These are phyloP conservation scores for Cotoneaster glaucophyllus DNA, from an alignment of 306 rosid species.

Conservation along the genomic window DNA sequence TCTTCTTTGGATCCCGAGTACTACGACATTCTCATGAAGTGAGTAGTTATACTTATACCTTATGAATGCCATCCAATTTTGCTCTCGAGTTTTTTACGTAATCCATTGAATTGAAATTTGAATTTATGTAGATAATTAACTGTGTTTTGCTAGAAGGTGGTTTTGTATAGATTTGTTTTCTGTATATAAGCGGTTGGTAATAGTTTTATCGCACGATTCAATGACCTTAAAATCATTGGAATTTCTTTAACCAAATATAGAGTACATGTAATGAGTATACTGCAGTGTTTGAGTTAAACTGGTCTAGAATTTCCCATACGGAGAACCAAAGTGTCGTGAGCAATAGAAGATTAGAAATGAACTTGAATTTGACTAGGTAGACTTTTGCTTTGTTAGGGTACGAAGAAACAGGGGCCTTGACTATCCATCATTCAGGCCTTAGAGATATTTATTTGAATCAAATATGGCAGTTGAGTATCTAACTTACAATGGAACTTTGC, in stretches of 20 bases:
- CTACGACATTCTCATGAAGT: conserved; percentile 96
- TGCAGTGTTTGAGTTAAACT: background rate
- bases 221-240: background rate
- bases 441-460: background rate
- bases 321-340: background rate
- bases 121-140: background rate
- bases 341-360: background rate
- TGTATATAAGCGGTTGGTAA: background rate
- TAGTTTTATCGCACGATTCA: background rate
- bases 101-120: background rate
- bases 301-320: background rate
- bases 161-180: no score
- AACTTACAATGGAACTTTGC: no score
- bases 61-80: background rate
- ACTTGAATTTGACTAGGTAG: background rate
- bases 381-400: background rate
- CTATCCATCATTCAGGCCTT: background rate
- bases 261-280: background rate
- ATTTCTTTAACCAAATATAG: background rate
- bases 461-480: background rate
- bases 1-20: conserved; percentile 97
- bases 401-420: background rate
- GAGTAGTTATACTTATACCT: conserved; percentile 13
- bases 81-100: background rate
- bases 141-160: background rate